Percentiles rank a stretch among this genome's conserved stretches.
Conservation (phyloP, 345 rosid species). For the Gynandropsis gynandra region DNA sequence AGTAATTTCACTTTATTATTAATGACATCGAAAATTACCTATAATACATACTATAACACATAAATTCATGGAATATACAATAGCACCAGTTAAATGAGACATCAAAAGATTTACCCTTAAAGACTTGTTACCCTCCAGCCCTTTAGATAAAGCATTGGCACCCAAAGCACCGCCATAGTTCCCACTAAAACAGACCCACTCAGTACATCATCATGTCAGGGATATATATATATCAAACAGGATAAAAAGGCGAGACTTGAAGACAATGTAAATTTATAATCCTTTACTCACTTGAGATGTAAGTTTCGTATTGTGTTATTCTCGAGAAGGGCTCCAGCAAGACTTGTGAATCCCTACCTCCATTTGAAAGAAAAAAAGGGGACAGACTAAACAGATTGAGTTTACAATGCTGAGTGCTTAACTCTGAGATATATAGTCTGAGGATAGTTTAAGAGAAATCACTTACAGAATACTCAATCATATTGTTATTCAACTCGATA, state of each 20-base stretch:
- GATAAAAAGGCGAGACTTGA: conserved; percentile 9
- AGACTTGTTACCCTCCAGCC: conserved; percentile 81
- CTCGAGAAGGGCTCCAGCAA: conserved; percentile 76
- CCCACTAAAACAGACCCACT: conserved; percentile 50
- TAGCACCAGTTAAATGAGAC: conserved; percentile 1
- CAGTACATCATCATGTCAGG: conserved; percentile 13
- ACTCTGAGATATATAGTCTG: conserved; percentile 12
- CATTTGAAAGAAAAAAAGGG: conserved; percentile 30
- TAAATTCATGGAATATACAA: background rate
- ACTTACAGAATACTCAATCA: conserved; percentile 95
- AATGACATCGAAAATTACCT: background rate
- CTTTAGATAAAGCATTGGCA: conserved; percentile 91
- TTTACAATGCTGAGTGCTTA: conserved; percentile 17
- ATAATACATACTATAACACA: conserved; percentile 1
- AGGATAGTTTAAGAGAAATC: conserved; percentile 18
- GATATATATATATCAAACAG: conserved; percentile 6
- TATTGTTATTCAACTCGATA: conserved; percentile 85
- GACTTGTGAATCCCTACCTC: conserved; percentile 92
- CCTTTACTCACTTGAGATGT: conserved; percentile 72
- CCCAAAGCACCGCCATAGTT: conserved; percentile 96
- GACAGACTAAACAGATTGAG: conserved; percentile 24
- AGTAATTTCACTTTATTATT: background rate
- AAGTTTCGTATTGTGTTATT: conserved; percentile 57
- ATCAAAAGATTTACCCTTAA: conserved; percentile 46
- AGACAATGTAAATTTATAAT: conserved; percentile 12